Percentiles rank a stretch among this genome's conserved stretches.
phyloP scores from a whole-genome alignment of 2,329 filamentous ascomycete genomes.

The Cercospora sp. region DNA sequence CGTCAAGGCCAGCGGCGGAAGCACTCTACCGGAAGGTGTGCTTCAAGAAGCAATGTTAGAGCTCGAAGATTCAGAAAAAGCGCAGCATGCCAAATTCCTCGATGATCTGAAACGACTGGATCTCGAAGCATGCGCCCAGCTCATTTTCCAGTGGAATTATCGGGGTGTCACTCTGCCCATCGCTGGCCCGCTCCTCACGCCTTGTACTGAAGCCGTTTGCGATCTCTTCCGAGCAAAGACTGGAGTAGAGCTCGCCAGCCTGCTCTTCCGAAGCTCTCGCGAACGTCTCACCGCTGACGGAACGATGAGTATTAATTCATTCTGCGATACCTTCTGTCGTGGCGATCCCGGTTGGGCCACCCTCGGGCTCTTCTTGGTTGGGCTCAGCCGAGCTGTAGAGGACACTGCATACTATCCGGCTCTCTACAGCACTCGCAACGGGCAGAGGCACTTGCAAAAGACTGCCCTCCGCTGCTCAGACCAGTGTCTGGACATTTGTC shows the following conservation, averaged over 20 bases:
- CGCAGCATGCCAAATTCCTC: constrained; percentile 27
- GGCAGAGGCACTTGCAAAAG: constrained; percentile 36
- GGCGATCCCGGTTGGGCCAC: constrained; percentile 43
- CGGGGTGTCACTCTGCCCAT: constrained; percentile 35
- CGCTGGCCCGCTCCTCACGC: constrained; percentile 28
- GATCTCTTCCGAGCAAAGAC: constrained; percentile 12
- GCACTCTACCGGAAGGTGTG: constrained; percentile 1
- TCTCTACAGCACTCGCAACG: constrained; percentile 30
- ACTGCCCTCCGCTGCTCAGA: constrained; percentile 31
- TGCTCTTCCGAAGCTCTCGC: constrained; percentile 15
- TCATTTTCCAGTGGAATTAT: constrained; percentile 32
- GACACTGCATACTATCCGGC: constrained; percentile 38
- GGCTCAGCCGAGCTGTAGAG: constrained; percentile 42
- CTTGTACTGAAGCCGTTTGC: constrained; percentile 30
- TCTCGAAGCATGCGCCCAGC: constrained; percentile 20
- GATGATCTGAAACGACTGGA: constrained; percentile 21
- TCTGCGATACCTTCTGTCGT: constrained; percentile 10
- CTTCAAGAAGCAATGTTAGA: constrained; percentile 6
- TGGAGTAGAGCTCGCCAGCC: constrained; percentile 1
- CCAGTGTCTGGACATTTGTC: constrained; percentile 41
- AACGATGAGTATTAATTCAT: constrained; percentile 1
- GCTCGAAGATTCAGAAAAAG: constrained; percentile 26
- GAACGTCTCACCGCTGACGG: constrained; percentile 6
- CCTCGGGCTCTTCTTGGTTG: constrained; percentile 43
- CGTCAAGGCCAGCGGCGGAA: constrained; percentile 27